Conservation (phyloP, 176 grass and related monocot species). For the Musa schizocarpa region DNA sequence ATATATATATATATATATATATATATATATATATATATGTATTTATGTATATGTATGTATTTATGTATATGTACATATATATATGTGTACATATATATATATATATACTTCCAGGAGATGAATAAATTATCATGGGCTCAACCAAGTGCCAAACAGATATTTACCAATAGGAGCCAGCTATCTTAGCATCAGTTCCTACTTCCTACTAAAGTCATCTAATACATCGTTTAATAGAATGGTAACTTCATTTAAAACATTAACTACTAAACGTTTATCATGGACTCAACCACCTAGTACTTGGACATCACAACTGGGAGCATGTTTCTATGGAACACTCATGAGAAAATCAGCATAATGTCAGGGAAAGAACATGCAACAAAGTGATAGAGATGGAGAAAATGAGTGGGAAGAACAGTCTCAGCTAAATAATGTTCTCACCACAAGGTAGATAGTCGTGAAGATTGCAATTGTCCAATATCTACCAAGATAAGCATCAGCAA, state of each 20-base stretch:
- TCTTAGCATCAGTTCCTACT: background rate
- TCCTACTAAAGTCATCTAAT: background rate
- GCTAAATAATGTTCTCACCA: slow-evolving; percentile 20
- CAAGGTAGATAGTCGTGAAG: slow-evolving; percentile 80
- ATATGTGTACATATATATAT: too few species aligned
- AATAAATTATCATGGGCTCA: too few species aligned
- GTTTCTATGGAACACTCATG: background rate
- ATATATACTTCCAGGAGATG: background rate
- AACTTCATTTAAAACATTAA: too few species aligned
- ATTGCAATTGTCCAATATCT: slow-evolving; percentile 88
- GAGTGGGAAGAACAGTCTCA: background rate
- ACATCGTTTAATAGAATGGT: too few species aligned
- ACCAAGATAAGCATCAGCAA: slow-evolving; percentile 91
- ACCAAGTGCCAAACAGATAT: background rate
- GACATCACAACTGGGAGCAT: background rate
- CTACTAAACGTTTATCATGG: background rate
- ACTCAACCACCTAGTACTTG: background rate
- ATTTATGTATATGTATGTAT: too few species aligned
- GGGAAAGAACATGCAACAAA: background rate
- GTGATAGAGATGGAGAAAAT: background rate
- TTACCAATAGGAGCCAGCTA: background rate
- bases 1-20: too few species aligned
- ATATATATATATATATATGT: too few species aligned
- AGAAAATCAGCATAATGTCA: background rate
- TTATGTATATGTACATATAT: too few species aligned